Percentiles rank a stretch among this genome's conserved stretches.
These are phyloP conservation scores for Veloporphyrellus conicus DNA, from an alignment of 1,284 basidiomycete genomes.

Conservation along the genomic window DNA sequence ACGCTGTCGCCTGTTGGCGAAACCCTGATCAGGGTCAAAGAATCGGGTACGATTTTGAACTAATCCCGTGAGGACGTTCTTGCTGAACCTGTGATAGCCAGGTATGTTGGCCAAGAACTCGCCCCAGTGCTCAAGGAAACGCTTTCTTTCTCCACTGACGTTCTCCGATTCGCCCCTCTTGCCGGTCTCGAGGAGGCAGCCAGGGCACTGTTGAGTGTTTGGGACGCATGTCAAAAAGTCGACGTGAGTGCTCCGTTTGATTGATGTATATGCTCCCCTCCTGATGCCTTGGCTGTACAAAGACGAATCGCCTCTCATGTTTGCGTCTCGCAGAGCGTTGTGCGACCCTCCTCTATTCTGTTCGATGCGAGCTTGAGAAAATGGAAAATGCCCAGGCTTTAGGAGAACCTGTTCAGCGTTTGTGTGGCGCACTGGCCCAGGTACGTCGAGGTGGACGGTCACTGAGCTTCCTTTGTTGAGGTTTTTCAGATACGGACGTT, in stretches of 20 bases:
- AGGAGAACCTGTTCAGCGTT: constrained; percentile 38
- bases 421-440: constrained; percentile 38
- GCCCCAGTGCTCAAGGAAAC: constrained; percentile 24
- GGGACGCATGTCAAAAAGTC: constrained; percentile 56
- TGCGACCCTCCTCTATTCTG: constrained; percentile 45
- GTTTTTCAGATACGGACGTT: constrained; percentile 47
- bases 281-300: neutral
- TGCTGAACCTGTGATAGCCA: constrained; percentile 11
- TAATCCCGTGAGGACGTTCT: neutral
- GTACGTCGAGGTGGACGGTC: constrained; percentile 36
- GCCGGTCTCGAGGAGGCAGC: constrained; percentile 54
- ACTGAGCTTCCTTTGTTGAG: no score
- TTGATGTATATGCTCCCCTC: neutral
- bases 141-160: constrained; percentile 33
- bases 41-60: constrained; percentile 19
- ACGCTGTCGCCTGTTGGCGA: constrained; percentile 26
- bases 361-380: constrained; percentile 43
- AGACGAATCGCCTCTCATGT: constrained; percentile 56
- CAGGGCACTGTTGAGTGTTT: constrained; percentile 51
- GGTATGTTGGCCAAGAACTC: constrained; percentile 21
- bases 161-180: constrained; percentile 54
- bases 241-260: constrained; percentile 46
- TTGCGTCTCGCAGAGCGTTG: constrained; percentile 51
- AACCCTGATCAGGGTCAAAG: constrained; percentile 17
- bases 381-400: constrained; percentile 18